These are phyloP conservation scores for Colletotrichum gloeosporioides DNA, from an alignment of 2,329 filamentous ascomycete species.

Conservation along the genomic window DNA sequence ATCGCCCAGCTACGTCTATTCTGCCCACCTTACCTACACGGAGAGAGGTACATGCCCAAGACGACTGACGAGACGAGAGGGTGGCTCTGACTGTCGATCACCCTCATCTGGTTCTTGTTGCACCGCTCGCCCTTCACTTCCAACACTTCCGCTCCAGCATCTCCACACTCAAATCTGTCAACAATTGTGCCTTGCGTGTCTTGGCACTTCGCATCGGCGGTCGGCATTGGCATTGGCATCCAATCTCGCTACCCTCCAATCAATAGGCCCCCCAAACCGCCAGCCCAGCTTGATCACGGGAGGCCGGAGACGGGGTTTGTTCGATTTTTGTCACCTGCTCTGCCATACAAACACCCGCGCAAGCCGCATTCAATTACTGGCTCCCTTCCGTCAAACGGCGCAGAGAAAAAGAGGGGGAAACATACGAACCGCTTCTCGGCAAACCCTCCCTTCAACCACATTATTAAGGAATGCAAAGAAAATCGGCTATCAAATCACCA, in stretches of 20 bases:
- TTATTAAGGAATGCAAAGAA: neutral
- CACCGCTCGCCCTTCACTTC: neutral
- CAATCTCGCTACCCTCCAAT: neutral
- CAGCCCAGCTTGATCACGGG: neutral
- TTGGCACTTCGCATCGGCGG: conserved; percentile 10
- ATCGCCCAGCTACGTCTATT: neutral
- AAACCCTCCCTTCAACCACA: neutral
- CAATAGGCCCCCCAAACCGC: neutral
- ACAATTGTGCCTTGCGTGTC: conserved; percentile 3
- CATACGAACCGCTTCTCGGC: neutral
- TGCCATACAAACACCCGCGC: neutral
- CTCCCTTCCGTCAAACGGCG: neutral
- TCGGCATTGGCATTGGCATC: conserved; percentile 11
- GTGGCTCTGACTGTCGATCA: neutral
- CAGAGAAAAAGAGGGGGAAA: neutral
- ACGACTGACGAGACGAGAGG: neutral
- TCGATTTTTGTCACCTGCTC: neutral
- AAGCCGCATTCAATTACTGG: neutral
- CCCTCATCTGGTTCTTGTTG: neutral
- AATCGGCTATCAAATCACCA: neutral
- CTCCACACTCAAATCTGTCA: neutral
- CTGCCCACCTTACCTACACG: neutral
- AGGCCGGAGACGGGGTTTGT: neutral
- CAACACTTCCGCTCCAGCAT: neutral
- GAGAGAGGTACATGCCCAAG: neutral